A percentile compares a stretch with the other conserved stretches of the same genome.
phyloP scores from a whole-genome alignment of 495 filamentous ascomycete species.

The Penicillium salamii region DNA sequence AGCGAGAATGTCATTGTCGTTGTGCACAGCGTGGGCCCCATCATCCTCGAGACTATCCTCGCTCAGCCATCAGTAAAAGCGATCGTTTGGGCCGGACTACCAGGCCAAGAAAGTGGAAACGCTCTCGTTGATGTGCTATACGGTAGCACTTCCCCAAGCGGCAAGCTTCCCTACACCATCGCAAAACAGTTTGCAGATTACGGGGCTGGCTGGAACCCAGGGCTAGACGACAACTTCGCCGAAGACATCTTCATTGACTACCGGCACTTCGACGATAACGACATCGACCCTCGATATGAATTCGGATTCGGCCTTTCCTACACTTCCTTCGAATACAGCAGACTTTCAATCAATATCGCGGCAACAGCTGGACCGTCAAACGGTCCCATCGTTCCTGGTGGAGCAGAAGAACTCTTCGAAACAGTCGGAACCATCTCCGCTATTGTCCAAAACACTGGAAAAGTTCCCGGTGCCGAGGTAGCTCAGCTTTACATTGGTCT shows the following conservation, averaged over 20 bases:
- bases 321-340: slow-evolving; percentile 57
- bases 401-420: slow-evolving; percentile 57
- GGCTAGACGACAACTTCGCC: slow-evolving; percentile 57
- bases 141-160: slow-evolving; percentile 56
- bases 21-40: slow-evolving; percentile 58
- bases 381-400: slow-evolving; percentile 49
- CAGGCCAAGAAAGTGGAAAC: slow-evolving; percentile 59
- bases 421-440: slow-evolving; percentile 45
- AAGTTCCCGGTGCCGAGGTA: slow-evolving; percentile 52
- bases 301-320: slow-evolving; percentile 70
- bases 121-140: slow-evolving; percentile 58
- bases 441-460: slow-evolving; percentile 50
- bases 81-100: slow-evolving; percentile 55
- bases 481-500: slow-evolving; percentile 65
- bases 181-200: slow-evolving; percentile 63
- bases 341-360: slow-evolving; percentile 32
- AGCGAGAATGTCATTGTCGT: slow-evolving; percentile 85
- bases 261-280: slow-evolving; percentile 60
- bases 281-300: slow-evolving; percentile 58
- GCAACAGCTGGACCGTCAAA: slow-evolving; percentile 31
- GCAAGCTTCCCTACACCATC: slow-evolving; percentile 71
- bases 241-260: slow-evolving; percentile 70
- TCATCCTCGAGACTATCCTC: slow-evolving; percentile 45
- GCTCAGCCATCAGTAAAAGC: slow-evolving; percentile 58
- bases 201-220: slow-evolving; percentile 47